A percentile compares a stretch with the other conserved stretches of the same genome.
Evolutionary conservation across 768 basidiomycete species (phyloP).

Genomic region (Cystobasidium tubakii): DNA sequence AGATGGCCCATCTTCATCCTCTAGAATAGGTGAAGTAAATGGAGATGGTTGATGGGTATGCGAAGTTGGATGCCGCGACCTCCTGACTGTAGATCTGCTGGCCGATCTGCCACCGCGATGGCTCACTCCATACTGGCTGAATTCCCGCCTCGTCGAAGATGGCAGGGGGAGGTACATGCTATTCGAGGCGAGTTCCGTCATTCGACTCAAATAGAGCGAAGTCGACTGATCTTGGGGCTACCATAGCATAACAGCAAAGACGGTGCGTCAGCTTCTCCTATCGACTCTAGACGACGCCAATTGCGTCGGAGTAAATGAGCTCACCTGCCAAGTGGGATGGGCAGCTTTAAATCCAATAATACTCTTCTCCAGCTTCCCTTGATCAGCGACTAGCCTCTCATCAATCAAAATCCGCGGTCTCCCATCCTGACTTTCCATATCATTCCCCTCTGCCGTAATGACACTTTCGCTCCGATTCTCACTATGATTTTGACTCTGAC

Average conservation of each 20-base stretch:
- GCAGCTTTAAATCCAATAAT: slow-evolving; percentile 82
- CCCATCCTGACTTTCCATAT: slow-evolving; percentile 61
- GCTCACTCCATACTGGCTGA: neutral
- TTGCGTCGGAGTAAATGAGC: neutral
- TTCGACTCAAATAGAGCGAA: slow-evolving; percentile 78
- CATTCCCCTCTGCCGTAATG: neutral
- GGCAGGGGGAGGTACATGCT: neutral
- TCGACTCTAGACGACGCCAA: too few species aligned
- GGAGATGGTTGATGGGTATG: neutral
- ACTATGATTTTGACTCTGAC: neutral
- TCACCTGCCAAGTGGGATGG: slow-evolving; percentile 37
- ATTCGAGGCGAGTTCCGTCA: slow-evolving; percentile 51
- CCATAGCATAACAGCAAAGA: neutral
- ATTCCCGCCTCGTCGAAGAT: neutral
- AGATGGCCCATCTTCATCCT: slow-evolving; percentile 9
- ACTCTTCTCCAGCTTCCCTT: slow-evolving; percentile 99
- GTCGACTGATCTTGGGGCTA: slow-evolving; percentile 67
- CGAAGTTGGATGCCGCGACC: neutral
- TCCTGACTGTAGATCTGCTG: neutral
- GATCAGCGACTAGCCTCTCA: slow-evolving; percentile 6
- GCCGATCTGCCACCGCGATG: too few species aligned
- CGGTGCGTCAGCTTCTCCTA: too few species aligned
- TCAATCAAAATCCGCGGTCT: slow-evolving; percentile 52
- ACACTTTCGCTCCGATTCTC: neutral
- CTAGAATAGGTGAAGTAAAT: slow-evolving; percentile 22